Conservation (phyloP, 2,329 filamentous ascomycete species). For the Orbilia blumenaviensis region DNA sequence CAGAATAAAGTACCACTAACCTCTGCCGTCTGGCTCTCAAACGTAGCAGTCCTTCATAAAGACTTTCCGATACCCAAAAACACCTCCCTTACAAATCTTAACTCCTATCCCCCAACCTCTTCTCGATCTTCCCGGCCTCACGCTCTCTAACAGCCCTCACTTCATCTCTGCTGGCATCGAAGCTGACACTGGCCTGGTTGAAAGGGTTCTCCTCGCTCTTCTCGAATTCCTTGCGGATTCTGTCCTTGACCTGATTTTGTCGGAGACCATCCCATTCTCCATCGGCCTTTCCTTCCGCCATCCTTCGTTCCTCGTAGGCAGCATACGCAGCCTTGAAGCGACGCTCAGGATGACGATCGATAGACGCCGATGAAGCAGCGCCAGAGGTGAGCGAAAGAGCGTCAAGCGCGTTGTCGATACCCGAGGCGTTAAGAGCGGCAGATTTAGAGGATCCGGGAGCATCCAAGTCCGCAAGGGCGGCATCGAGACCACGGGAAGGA, state of each 20-base stretch:
- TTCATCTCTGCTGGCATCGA: slow-evolving; percentile 83
- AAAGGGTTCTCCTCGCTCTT: slow-evolving; percentile 95
- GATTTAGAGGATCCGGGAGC: slow-evolving; percentile 59
- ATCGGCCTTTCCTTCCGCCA: slow-evolving; percentile 86
- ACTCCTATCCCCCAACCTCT: slow-evolving; percentile 65
- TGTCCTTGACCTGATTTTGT: slow-evolving; percentile 82
- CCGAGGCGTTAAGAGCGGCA: slow-evolving; percentile 74
- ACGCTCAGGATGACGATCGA: slow-evolving; percentile 89
- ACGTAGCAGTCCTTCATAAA: neutral
- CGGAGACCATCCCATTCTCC: slow-evolving; percentile 76
- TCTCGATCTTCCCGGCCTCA: slow-evolving; percentile 79
- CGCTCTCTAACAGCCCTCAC: slow-evolving; percentile 71
- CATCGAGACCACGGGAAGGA: slow-evolving; percentile 64
- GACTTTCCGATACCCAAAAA: neutral
- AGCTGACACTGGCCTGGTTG: slow-evolving; percentile 77
- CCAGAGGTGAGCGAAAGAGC: slow-evolving; percentile 75
- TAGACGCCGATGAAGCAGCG: slow-evolving; percentile 70
- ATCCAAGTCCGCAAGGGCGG: slow-evolving; percentile 65
- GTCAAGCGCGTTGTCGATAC: slow-evolving; percentile 93
- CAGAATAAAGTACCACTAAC: neutral
- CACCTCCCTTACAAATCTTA: slow-evolving; percentile 3
- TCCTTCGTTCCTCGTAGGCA: slow-evolving; percentile 79
- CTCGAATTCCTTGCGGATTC: slow-evolving; percentile 90
- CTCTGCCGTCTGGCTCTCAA: neutral
- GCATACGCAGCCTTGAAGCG: slow-evolving; percentile 86